Evolutionary conservation across 2,329 filamentous ascomycete species (phyloP), one percentile per base, ranked within the genome.

Genomic region (Cryphonectria carpinicola): DNA sequence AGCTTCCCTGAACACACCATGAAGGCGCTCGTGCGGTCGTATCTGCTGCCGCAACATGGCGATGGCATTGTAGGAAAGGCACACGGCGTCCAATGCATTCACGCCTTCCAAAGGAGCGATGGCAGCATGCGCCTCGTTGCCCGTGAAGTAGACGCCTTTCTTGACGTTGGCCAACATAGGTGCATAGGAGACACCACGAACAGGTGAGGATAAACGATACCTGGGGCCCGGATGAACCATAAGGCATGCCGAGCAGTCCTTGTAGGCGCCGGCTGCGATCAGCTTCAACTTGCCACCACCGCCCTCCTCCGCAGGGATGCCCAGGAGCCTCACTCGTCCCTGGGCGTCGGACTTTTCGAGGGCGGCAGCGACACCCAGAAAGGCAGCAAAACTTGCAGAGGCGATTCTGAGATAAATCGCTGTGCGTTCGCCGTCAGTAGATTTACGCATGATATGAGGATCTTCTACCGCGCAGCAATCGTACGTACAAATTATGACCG

Each of bases 31-130:
- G 13, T 82, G 78, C 0, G 85, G 84, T 7, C 77, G 77, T 11
- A 85, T 81, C 74, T 88, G 86, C 77, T 88, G 85, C 4, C 85
- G 81, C 39, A 87, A 75, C 70, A 85, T 80, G 19, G 82, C 79
- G 60, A 87, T 78, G 72, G 80, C 67, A 78, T 79, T 81, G 74
- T 82, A 81, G 0, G 78, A 77, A 8, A 80, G 73, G 0, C 85
- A 82, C 13, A 85, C 75, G 10, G 84, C 85, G 72, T 87, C 85
- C 2, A 86, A 80, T 0, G 85, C 85, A 73, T 87, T 87, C 65
- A 82, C 75, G 3, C 85, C 85, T 25, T 85, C 80, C 84, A 84
- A 86, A 0, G 85, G 85, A 14, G 82, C 82, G 14, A 82, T 81
- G 19, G 81, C 82, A 0, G 85, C 85, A 67, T 87, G 85, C 0